Percentiles rank a stretch among this genome's conserved stretches.
Conservation (phyloP, 2,329 filamentous ascomycete genomes). For the Xylaria sp. region DNA sequence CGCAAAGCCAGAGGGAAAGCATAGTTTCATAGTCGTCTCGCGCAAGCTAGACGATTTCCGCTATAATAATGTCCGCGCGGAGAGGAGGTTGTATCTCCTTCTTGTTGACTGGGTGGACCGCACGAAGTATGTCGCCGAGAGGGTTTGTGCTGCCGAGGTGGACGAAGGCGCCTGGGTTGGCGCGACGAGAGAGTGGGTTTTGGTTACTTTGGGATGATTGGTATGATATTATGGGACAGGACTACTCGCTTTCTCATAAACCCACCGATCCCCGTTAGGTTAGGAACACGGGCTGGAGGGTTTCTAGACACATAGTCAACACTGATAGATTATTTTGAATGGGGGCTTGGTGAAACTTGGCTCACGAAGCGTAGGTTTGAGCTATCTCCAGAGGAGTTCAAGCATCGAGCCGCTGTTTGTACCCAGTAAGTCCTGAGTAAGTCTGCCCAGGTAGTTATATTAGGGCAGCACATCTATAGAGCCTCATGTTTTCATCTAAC, state of each 20-base stretch:
- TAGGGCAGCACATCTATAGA: neutral
- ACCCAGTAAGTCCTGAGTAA: neutral
- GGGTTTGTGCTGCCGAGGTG: constrained; percentile 28
- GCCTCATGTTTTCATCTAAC: neutral
- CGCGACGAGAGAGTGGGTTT: constrained; percentile 34
- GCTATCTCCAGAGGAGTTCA: constrained; percentile 3
- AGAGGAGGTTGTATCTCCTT: constrained; percentile 34
- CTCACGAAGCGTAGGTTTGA: constrained; percentile 23
- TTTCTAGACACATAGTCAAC: constrained; percentile 13
- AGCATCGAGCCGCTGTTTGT: too few species aligned
- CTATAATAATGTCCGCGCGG: constrained; percentile 24
- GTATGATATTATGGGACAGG: neutral
- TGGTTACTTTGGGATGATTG: constrained; percentile 32
- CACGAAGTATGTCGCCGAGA: constrained; percentile 26
- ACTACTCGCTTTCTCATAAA: constrained; percentile 36
- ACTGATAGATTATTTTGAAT: constrained; percentile 37
- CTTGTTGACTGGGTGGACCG: constrained; percentile 36
- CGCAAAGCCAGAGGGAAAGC: constrained; percentile 23
- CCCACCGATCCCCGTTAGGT: constrained; percentile 37
- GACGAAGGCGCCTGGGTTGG: constrained; percentile 35
- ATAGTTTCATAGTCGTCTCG: constrained; percentile 36
- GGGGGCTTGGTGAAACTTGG: constrained; percentile 24
- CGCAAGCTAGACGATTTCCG: constrained; percentile 34
- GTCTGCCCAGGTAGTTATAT: neutral
- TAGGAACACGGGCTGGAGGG: constrained; percentile 4